Percentiles rank a stretch among this genome's conserved stretches.
Evolutionary conservation across 257 asterid genomes (phyloP).

Genomic region (Linderniella brevidens): DNA sequence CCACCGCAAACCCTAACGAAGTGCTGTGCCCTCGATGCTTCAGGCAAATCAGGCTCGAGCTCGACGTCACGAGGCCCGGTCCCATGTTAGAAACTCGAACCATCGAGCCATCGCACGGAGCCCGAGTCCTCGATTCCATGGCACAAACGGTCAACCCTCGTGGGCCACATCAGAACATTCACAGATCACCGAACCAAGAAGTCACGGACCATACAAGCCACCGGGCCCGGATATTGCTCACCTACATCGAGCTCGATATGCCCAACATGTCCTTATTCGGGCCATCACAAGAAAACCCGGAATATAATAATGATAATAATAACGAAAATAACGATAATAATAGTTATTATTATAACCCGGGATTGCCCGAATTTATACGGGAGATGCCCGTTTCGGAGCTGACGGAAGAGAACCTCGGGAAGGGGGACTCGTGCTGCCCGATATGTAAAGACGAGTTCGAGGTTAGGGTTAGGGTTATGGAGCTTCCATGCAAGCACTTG

Average conservation of each 20-base stretch:
- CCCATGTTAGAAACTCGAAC: conserved; percentile 17
- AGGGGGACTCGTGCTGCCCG: conserved; percentile 39
- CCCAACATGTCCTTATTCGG: conserved; percentile 6
- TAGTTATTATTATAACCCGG: too few species aligned
- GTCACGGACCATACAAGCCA: conserved; percentile 9
- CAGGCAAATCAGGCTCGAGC: conserved; percentile 38
- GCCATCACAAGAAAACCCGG: background rate
- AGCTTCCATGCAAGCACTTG: conserved; percentile 75
- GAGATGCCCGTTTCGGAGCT: conserved; percentile 31
- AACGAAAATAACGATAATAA: background rate
- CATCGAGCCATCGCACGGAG: conserved; percentile 29
- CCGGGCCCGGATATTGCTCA: conserved; percentile 30
- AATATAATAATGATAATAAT: background rate
- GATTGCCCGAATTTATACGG: conserved; percentile 11
- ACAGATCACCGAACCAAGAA: too few species aligned
- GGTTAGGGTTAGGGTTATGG: conserved; percentile 35
- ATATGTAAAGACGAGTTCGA: conserved; percentile 83
- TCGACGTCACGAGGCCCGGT: conserved; percentile 42
- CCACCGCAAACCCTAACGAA: conserved; percentile 49
- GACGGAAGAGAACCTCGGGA: conserved; percentile 17
- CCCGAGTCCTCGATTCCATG: conserved; percentile 35
- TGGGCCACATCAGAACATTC: too few species aligned
- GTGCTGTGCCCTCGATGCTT: conserved; percentile 57
- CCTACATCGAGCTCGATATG: conserved; percentile 41
- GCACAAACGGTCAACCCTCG: conserved; percentile 7